These are phyloP conservation scores for grape (Vitis vinifera) DNA, from an alignment of 164 flowering plant species.

Conservation along the genomic window ASM3070453v1 NC_081808.1:8950001-8950500, in stretches of 20 bases:
- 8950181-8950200: slow-evolving; percentile 1
- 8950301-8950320: slow-evolving; percentile 18
- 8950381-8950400: background rate
- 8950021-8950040: slow-evolving; percentile 18
- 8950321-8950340: slow-evolving; percentile 17
- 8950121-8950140: slow-evolving; percentile 5
- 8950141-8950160: background rate
- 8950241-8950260: too few relatives aligned
- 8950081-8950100: slow-evolving; percentile 2
- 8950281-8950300: slow-evolving; percentile 21
- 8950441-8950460: too few relatives aligned
- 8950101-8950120: slow-evolving; percentile 7
- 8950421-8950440: too few relatives aligned
- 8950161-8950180: slow-evolving; percentile 5
- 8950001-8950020: background rate
- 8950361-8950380: background rate
- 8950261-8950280: slow-evolving; percentile 13
- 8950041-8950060: slow-evolving; percentile 29
- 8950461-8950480: too few relatives aligned
- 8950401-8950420: too few relatives aligned
- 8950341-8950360: slow-evolving; percentile 14
- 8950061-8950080: slow-evolving; percentile 17
- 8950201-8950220: slow-evolving; percentile 9
- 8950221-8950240: background rate
- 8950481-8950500: too few relatives aligned